These are phyloP conservation scores for Solanum hybrid DNA, from an alignment of 305 asterid genomes.

Conservation along the genomic window DNA sequence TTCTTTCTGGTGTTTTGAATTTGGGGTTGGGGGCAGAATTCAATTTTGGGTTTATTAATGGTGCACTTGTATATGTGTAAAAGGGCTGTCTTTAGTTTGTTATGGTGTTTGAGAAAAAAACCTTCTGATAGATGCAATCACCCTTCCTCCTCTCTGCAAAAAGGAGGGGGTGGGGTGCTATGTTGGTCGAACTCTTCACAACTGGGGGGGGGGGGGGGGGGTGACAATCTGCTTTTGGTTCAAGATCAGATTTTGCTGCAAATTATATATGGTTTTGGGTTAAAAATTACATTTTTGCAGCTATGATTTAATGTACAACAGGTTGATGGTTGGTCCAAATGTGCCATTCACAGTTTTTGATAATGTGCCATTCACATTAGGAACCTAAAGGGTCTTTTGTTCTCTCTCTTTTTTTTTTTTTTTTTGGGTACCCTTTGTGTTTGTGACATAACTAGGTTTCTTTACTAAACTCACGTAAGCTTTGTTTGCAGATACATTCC, in stretches of 20 bases:
- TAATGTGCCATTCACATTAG: conserved; percentile 1
- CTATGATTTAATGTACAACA: neutral
- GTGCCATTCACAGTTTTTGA: neutral
- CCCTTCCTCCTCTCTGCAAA: neutral
- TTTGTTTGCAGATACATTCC: conserved; percentile 66
- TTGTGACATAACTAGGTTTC: conserved; percentile 13
- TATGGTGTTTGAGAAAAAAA: neutral
- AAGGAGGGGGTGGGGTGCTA: neutral
- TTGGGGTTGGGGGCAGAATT: neutral
- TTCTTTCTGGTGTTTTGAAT: neutral
- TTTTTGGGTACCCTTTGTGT: neutral
- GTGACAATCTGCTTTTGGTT: neutral
- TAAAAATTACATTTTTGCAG: neutral
- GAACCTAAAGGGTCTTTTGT: conserved; percentile 3
- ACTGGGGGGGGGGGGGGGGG: neutral
- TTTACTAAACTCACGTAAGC: neutral
- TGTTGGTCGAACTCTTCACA: neutral
- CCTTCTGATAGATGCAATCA: neutral
- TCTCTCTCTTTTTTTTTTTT: neutral
- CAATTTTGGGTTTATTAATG: neutral
- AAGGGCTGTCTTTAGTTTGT: neutral
- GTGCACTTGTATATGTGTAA: neutral
- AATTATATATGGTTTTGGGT: neutral
- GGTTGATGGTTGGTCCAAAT: neutral
- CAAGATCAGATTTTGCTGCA: neutral